Evolutionary conservation across 2,329 filamentous ascomycete genomes (phyloP), one percentile per base, ranked within the genome.

Genomic region (Fusarium verrucosum): DNA sequence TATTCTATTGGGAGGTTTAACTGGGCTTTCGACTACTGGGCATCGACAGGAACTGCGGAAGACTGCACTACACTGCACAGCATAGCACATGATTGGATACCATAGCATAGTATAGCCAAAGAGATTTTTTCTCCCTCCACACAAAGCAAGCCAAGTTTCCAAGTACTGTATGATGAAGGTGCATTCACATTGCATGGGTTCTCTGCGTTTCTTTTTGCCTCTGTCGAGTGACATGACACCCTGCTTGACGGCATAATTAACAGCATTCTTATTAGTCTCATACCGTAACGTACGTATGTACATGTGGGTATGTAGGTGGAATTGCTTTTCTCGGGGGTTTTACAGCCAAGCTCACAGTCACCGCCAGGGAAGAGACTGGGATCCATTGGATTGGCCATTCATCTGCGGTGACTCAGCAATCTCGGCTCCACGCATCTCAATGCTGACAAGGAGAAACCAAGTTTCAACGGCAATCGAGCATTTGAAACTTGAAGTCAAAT

Each of bases 41-140:
- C 55, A 52, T 63, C 38, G 50, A 61, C 65, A 66, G 69, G 65
- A 71, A 71, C 58, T 66, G 60, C 65, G 69, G 67, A 70, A 69
- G 69, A 70, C 69, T 71, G 69, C 69, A 70, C 59, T 64, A 64
- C 68, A 68, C 35, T 67, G 67, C 66, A 69, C 51, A 68, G 45
- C 66, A 69, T 66, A 71, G 62, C 62, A 70, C 58, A 71, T 68
- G 56, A 69, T 71, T 68, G 65, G 55, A 70, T 67, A 70, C 58
- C 62, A 69, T 66, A 68, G 65, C 66, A 70, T 69, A 71, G 59
- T 70, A 71, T 69, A 71, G 64, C 43, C 62, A 63, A 69, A 70
- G 65, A 69, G 58, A 61, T 53, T 50, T 62, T 51, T 65, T 61
- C 66, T 65, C 65, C 52, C 65, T 70, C 68, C 56, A 62, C 26